Evolutionary conservation across 257 asterid genomes (phyloP).

Genomic region (Apocynum venetum): DNA sequence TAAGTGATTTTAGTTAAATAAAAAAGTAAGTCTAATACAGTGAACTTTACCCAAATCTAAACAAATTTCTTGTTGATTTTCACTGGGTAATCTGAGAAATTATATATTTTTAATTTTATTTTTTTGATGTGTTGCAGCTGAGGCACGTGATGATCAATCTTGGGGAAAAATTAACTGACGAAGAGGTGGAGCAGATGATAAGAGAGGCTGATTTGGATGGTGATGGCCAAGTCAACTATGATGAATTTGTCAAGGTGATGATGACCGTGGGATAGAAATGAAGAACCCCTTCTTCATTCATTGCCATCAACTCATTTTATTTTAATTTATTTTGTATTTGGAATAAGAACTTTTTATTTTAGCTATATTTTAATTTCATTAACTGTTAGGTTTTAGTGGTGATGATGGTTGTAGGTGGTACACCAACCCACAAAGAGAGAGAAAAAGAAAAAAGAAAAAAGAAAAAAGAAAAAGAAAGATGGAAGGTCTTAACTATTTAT

Average conservation of each 20-base stretch:
- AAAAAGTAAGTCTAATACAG: conserved; percentile 10
- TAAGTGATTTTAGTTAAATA: not conserved
- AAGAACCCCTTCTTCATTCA: not conserved
- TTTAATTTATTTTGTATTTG: not conserved
- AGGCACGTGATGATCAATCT: conserved; percentile 19
- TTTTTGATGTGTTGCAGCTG: not conserved
- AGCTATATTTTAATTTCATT: not conserved
- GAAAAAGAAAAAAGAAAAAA: not conserved
- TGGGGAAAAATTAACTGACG: conserved; percentile 11
- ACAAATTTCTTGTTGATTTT: not conserved
- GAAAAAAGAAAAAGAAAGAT: not conserved
- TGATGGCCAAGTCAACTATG: conserved; percentile 15
- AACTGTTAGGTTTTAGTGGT: not conserved
- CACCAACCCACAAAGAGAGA: not conserved
- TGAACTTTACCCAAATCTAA: conserved; percentile 17
- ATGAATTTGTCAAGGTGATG: conserved; percentile 16
- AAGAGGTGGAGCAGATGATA: conserved; percentile 14
- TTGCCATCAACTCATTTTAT: not conserved
- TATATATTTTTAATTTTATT: not conserved
- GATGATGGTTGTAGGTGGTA: not conserved
- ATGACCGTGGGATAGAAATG: conserved; percentile 4
- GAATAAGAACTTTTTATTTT: not conserved
- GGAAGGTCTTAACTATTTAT: not conserved
- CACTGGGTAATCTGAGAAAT: no score
- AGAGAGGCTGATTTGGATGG: conserved; percentile 14